Percentiles rank a stretch among this genome's conserved stretches.
These are phyloP conservation scores for Aegilops umbellulata DNA, from an alignment of 176 grass and related monocot genomes.

Conservation along the genomic window DNA sequence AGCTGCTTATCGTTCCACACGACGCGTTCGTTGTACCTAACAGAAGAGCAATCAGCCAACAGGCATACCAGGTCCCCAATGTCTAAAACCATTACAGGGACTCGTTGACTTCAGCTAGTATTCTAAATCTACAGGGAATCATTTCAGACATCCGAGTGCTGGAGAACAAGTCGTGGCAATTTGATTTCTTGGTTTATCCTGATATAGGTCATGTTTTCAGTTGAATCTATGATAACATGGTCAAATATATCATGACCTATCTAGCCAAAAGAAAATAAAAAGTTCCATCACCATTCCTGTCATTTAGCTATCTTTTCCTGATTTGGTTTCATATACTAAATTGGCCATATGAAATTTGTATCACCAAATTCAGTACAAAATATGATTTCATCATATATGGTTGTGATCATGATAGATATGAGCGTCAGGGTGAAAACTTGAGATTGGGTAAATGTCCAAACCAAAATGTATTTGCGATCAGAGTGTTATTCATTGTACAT, in stretches of 20 bases:
- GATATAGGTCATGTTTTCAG: background rate
- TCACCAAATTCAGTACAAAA: background rate
- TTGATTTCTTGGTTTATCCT: background rate
- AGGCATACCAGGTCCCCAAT: too few relatives aligned
- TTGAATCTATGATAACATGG: background rate
- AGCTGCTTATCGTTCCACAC: conserved; percentile 81
- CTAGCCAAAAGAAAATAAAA: background rate
- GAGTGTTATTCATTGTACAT: background rate
- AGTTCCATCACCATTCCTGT: background rate
- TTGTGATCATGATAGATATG: background rate
- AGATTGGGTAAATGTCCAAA: background rate
- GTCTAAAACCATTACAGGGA: too few relatives aligned
- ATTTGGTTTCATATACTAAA: background rate
- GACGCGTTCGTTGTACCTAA: conserved; percentile 53
- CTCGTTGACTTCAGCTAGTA: too few relatives aligned
- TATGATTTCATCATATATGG: background rate
- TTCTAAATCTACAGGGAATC: too few relatives aligned
- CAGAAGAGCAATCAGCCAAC: background rate
- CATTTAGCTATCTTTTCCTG: background rate
- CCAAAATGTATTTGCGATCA: background rate
- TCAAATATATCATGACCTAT: background rate
- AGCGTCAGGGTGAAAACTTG: background rate
- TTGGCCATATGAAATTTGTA: background rate
- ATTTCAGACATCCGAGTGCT: too few relatives aligned
- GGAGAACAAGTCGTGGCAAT: too few relatives aligned